These are phyloP conservation scores for Cordyceps cicadae DNA, from an alignment of 2,329 filamentous ascomycete genomes.

Conservation along the genomic window DNA sequence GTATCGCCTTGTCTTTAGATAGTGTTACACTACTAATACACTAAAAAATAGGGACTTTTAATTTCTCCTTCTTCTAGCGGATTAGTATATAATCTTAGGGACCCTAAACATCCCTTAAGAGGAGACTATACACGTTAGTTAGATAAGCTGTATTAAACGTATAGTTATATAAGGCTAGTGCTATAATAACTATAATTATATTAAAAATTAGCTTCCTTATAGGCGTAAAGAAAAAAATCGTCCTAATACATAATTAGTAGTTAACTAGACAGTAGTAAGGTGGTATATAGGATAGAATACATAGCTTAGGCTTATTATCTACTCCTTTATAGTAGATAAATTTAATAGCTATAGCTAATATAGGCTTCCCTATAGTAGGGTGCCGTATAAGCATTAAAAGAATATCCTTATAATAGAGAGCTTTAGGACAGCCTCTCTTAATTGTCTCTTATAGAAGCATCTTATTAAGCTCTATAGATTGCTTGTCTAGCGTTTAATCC, in stretches of 20 bases:
- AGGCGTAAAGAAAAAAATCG: conserved; percentile 22
- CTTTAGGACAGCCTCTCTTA: conserved; percentile 18
- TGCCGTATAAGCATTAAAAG: conserved; percentile 18
- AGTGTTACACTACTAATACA: conserved; percentile 10
- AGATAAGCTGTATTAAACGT: conserved; percentile 20
- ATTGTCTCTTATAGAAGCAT: conserved; percentile 18
- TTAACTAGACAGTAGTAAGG: neutral
- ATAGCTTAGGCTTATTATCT: conserved; percentile 23
- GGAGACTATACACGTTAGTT: conserved; percentile 14
- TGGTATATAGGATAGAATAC: conserved; percentile 6
- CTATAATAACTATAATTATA: conserved; percentile 19
- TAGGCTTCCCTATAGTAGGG: conserved; percentile 13
- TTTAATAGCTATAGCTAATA: conserved; percentile 22
- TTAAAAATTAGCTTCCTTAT: conserved; percentile 22
- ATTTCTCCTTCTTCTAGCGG: conserved; percentile 20
- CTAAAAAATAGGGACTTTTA: conserved; percentile 22
- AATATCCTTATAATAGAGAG: conserved; percentile 25
- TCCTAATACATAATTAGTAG: conserved; percentile 16
- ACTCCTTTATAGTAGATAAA: conserved; percentile 24
- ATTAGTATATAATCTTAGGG: conserved; percentile 16
- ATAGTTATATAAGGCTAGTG: conserved; percentile 19
- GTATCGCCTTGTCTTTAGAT: conserved; percentile 16
- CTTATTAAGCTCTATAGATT: conserved; percentile 18
- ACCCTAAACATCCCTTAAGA: conserved; percentile 14
- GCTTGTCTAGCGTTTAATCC: conserved; percentile 13